Evolutionary conservation across 441 rosid genomes (phyloP), one percentile per base, ranked within the genome.

Genomic region (Arabidopsis hybrid): DNA sequence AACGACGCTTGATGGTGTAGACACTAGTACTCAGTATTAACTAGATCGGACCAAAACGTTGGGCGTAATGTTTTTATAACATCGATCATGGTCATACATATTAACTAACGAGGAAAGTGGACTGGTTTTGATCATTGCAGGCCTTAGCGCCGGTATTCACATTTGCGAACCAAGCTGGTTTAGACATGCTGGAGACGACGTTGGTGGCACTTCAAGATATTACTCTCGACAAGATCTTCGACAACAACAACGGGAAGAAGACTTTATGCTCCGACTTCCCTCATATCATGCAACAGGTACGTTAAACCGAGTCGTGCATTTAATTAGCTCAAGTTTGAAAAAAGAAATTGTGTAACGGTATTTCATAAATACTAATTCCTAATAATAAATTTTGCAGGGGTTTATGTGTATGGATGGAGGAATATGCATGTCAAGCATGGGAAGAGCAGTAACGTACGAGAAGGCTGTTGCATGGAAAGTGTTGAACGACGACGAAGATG

Each of bases 381-480:
- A 70, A 57, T 5, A 16, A 49, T 40, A 17, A 18, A 2, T 7
- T 18, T 18, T 55, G 38, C 80, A 89, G 91, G 92, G 95, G 72
- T 89, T 83, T 72, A 83, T 84, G 85, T 89, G 95, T 73, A 81
- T 86, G 62, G 87, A 86, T 77, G 82, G 91, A 69, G 95, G 95
- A 26, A 81, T 89, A 38, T 89, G 90, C 80, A 76, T 89, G 84
- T 89, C 95, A 7, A 89, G 90, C 83, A 89, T 89, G 91, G 94
- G 90, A 47, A 85, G 91, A 80, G 87, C 89, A 59, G 81, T 89
- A 29, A 81, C 95, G 5, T 89, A 86, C 46, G 90, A 89, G 72
- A 82, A 89, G 60, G 91, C 88, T 34, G 84, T 87, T 70, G 95
- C 89, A 60, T 89, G 95, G 95, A 89, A 89, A 84, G 92, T 89